Evolutionary conservation across 2,329 filamentous ascomycete genomes (phyloP).

Genomic region (Aspergillus transmontanensis): DNA sequence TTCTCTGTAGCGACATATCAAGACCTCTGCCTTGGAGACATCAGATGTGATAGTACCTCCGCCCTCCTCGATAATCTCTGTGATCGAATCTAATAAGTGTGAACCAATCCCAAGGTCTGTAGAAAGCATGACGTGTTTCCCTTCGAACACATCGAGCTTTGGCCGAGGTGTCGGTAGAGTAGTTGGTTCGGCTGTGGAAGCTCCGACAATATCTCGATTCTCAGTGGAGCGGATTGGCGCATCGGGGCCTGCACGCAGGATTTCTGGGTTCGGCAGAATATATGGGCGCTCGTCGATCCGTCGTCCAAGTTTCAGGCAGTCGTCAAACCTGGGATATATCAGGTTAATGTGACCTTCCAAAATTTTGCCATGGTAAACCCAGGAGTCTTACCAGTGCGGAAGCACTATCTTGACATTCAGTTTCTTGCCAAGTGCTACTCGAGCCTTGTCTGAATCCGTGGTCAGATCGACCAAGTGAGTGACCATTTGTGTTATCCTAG

Average conservation of each 20-base stretch:
- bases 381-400: constrained; percentile 75
- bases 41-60: constrained; percentile 69
- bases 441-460: constrained; percentile 68
- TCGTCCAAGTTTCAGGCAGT: constrained; percentile 90
- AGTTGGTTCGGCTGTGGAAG: constrained; percentile 58
- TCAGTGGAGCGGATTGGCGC: constrained; percentile 59
- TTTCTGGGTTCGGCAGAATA: constrained; percentile 79
- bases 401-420: constrained; percentile 80
- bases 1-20: constrained; percentile 84
- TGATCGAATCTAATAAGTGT: constrained; percentile 68
- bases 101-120: constrained; percentile 70
- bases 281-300: constrained; percentile 90
- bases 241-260: constrained; percentile 64
- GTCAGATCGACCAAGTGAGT: constrained; percentile 88
- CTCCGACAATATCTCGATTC: constrained; percentile 67
- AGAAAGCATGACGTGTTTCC: constrained; percentile 76
- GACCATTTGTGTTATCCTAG: constrained; percentile 69
- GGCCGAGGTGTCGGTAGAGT: constrained; percentile 44
- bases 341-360: background rate
- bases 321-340: constrained; percentile 74
- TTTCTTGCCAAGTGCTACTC: constrained; percentile 62
- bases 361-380: background rate
- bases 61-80: constrained; percentile 69
- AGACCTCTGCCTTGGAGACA: constrained; percentile 74
- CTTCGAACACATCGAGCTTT: constrained; percentile 73